Conservation (phyloP, 2,329 filamentous ascomycete species). For the Xylaria hypoxylon region DNA sequence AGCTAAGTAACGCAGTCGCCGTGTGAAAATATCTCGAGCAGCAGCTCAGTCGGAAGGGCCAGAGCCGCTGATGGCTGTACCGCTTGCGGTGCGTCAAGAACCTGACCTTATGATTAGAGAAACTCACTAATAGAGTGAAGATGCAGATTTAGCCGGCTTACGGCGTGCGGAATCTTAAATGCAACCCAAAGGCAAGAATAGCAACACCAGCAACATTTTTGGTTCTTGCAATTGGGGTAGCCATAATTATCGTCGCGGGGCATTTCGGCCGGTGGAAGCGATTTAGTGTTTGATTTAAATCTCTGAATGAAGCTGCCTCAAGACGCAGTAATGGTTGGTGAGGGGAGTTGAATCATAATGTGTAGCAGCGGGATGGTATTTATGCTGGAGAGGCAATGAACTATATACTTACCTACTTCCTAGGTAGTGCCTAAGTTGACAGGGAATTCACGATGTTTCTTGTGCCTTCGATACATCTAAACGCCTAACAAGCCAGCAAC, state of each 20-base stretch:
- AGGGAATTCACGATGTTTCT: too few relatives aligned
- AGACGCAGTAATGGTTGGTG: background rate
- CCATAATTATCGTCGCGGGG: too few relatives aligned
- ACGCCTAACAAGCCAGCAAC: too few relatives aligned
- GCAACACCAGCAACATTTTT: too few relatives aligned
- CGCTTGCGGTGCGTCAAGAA: background rate
- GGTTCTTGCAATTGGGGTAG: too few relatives aligned
- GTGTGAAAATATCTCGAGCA: background rate
- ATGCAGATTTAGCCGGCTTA: background rate
- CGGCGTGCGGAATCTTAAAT: background rate
- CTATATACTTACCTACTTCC: too few relatives aligned
- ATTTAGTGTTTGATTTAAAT: background rate
- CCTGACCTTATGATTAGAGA: background rate
- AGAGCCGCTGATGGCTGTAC: background rate
- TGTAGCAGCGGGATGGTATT: too few relatives aligned
- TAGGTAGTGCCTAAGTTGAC: too few relatives aligned
- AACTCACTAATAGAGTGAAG: too few relatives aligned
- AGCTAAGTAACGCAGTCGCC: background rate
- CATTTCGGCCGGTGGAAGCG: background rate
- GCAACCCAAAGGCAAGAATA: background rate
- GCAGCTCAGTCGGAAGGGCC: background rate
- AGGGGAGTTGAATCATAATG: too few relatives aligned
- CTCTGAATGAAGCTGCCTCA: background rate
- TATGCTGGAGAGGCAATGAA: too few relatives aligned
- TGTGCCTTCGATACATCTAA: too few relatives aligned